Conservation (phyloP, 177 flowering plant species). For the Telopea speciosissima region DNA sequence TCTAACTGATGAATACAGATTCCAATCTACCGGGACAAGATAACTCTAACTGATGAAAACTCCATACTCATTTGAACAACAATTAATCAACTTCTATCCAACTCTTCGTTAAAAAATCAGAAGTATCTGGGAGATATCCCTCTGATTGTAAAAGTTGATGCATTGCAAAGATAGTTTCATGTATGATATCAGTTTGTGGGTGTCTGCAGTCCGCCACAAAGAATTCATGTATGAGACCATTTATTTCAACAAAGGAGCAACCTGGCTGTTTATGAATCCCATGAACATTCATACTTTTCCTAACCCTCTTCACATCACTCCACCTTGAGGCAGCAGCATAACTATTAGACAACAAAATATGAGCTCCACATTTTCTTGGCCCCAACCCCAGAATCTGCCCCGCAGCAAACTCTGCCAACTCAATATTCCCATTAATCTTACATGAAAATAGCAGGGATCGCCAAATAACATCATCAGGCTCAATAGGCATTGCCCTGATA, state of each 20-base stretch:
- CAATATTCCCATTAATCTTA: constrained; percentile 17
- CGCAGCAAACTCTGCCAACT: constrained; percentile 28
- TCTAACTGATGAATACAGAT: no score
- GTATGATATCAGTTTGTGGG: constrained; percentile 16
- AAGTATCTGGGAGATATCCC: constrained; percentile 16
- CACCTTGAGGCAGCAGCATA: constrained; percentile 31
- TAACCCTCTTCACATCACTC: constrained; percentile 30
- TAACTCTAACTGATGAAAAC: no score
- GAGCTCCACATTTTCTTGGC: constrained; percentile 24
- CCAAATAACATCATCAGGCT: constrained; percentile 34
- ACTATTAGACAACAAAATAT: constrained; percentile 26
- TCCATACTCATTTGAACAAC: neutral
- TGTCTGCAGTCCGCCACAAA: constrained; percentile 22
- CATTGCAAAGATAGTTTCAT: constrained; percentile 10
- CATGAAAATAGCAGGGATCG: constrained; percentile 28
- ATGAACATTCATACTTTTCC: constrained; percentile 21
- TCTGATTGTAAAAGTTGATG: constrained; percentile 9
- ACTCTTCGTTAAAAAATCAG: constrained; percentile 2
- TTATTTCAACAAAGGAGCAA: constrained; percentile 27
- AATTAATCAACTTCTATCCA: neutral
- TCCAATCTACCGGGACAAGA: no score
- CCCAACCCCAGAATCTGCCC: constrained; percentile 21
- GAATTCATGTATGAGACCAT: constrained; percentile 31
- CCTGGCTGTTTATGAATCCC: constrained; percentile 30
- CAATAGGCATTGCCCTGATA: constrained; percentile 20